Evolutionary conservation across 2,329 filamentous ascomycete species (phyloP), one percentile per base, ranked within the genome.

Genomic region (Paraconiothyrium sp.): DNA sequence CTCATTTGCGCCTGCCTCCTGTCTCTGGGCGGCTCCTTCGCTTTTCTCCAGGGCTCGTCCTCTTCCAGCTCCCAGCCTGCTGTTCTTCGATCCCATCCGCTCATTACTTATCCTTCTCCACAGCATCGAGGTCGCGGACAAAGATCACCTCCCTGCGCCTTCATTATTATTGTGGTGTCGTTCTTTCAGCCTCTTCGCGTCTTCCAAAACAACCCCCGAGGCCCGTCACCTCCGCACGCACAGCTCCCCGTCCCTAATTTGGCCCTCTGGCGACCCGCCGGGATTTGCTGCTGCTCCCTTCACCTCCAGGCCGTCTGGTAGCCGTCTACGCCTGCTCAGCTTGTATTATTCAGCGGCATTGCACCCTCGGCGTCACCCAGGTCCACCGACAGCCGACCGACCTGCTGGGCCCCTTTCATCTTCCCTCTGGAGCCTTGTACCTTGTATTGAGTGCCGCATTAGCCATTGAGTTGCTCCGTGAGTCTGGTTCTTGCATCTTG

Each of bases 151-250:
- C 74, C 69, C 73, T 72, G 72, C 73, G 64, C 67, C 58, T 77
- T 77, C 74, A 73, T 77, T 78, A 66, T 76, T 77, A 74, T 76
- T 76, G 73, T 76, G 41, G 30, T 35, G 61, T 73, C 75, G 68
- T 74, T 78, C 74, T 74, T 78, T 77, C 64, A 72, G 67, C 60
- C 63, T 68, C 67, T 73, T 69, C 69, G 67, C 71, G 72, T 67
- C 71, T 68, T 52, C 70, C 72, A 70, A 70, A 69, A 70, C 70
- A 72, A 68, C 65, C 70, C 27, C 65, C 65, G 62, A 65, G 62
- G 60, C 65, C 68, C 71, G 63, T 58, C 64, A 67, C 61, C 65
- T 60, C 61, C 64, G 63, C 65, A 58, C 64, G 63, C 47, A 65
- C 60, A 63, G 58, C 65, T 62, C 59, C 58, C 60, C 59, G 66